These are phyloP conservation scores for Aspergillus ostianus DNA, from an alignment of 495 filamentous ascomycete genomes.

Conservation along the genomic window DNA sequence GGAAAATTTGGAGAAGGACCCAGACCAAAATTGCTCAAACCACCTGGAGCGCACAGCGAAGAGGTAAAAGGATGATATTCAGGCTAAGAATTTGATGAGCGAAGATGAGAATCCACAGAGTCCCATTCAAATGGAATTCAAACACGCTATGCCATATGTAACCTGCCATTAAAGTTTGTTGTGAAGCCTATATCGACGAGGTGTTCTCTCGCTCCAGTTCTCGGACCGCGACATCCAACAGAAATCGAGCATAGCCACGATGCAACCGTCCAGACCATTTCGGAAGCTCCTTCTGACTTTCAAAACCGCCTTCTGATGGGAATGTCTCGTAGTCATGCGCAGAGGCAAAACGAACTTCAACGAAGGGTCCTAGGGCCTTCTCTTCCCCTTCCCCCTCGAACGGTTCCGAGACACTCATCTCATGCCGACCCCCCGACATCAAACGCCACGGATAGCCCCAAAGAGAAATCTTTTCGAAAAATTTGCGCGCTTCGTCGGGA, in stretches of 20 bases:
- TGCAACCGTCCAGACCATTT: conserved; percentile 28
- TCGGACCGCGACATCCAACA: conserved; percentile 25
- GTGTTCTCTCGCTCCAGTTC: conserved; percentile 14
- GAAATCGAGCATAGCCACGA: conserved; percentile 29
- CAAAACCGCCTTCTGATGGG: conserved; percentile 16
- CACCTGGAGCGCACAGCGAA: no score
- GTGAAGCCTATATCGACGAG: no score
- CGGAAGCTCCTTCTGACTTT: conserved; percentile 30
- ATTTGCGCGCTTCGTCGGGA: conserved; percentile 20
- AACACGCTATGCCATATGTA: no score
- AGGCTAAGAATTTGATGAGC: no score
- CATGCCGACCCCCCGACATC: conserved; percentile 35
- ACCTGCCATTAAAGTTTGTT: no score
- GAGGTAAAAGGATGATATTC: no score
- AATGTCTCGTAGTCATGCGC: conserved; percentile 37
- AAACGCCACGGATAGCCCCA: conserved; percentile 39
- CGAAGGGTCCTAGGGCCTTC: conserved; percentile 6
- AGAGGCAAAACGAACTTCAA: conserved; percentile 33
- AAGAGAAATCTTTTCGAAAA: conserved; percentile 30
- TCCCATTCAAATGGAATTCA: no score
- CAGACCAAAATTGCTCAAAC: no score
- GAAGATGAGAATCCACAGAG: no score
- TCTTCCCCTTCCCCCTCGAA: conserved; percentile 16
- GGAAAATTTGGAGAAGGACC: no score
- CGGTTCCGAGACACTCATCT: conserved; percentile 33